Percentiles rank a stretch among this genome's conserved stretches.
phyloP scores from a whole-genome alignment of 345 rosid species.

The Eucalyptus fibrosa region DNA sequence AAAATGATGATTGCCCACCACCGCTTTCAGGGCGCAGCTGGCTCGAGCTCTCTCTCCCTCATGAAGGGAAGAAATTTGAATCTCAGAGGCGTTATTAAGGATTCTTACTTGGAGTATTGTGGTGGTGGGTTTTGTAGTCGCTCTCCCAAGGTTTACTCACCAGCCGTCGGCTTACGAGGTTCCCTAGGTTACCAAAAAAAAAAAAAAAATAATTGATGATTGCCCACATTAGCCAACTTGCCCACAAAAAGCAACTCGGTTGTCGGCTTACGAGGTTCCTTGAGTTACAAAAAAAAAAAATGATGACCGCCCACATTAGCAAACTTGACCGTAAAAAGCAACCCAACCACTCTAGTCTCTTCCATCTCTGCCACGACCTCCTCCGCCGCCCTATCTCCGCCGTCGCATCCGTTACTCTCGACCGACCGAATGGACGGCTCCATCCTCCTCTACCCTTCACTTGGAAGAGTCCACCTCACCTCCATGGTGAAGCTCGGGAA shows the following conservation, averaged over 20 bases:
- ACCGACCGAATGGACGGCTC: background rate
- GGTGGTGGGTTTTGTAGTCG: too few species aligned
- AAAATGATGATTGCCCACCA: too few species aligned
- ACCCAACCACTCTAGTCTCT: background rate
- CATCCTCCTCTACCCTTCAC: slow-evolving; percentile 1
- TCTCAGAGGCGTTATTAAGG: rapidly evolving
- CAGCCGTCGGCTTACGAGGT: rapidly evolving
- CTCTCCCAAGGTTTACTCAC: too few species aligned
- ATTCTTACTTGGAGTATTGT: too few species aligned
- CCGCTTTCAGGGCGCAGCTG: rapidly evolving
- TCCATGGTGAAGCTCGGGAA: slow-evolving; percentile 20
- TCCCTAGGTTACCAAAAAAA: too few species aligned
- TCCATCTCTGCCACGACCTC: background rate
- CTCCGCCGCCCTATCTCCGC: background rate
- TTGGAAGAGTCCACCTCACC: slow-evolving; percentile 8
- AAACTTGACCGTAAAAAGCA: background rate
- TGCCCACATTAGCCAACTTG: too few species aligned
- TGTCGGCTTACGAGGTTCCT: too few species aligned
- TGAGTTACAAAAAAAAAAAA: background rate
- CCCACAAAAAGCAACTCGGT: too few species aligned
- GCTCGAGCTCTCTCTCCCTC: too few species aligned
- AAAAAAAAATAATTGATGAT: too few species aligned
- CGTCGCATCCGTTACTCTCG: background rate
- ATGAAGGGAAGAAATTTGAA: too few species aligned
- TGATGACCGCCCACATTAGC: background rate